Conservation (phyloP, 2,329 filamentous ascomycete genomes). For the Fonsecaea multimorphosa region DNA sequence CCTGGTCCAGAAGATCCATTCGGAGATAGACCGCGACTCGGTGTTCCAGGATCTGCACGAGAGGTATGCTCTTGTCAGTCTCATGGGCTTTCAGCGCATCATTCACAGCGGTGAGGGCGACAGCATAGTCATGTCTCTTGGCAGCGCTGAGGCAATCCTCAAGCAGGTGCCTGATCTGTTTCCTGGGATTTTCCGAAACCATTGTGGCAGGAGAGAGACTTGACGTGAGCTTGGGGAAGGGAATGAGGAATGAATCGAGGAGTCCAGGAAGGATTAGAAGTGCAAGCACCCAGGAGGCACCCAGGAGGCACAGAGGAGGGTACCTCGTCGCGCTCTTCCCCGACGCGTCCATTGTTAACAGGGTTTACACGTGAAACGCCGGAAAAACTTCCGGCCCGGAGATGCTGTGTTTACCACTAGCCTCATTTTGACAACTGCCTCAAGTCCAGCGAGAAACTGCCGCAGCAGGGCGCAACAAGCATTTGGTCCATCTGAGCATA, state of each 20-base stretch:
- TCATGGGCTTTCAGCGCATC: constrained; percentile 20
- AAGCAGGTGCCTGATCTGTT: constrained; percentile 8
- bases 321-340: no score
- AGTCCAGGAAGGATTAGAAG: not conserved
- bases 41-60: constrained; percentile 41
- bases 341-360: not conserved
- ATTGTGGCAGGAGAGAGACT: not conserved
- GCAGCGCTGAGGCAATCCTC: constrained; percentile 22
- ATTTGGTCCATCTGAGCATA: not conserved
- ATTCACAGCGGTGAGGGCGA: constrained; percentile 19
- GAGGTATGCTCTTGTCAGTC: constrained; percentile 9
- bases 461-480: not conserved
- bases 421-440: constrained; percentile 3
- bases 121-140: constrained; percentile 25
- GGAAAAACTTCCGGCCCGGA: not conserved
- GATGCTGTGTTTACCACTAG: constrained; percentile 25
- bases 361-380: not conserved
- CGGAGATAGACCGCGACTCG: constrained; percentile 50
- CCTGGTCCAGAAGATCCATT: constrained; percentile 56
- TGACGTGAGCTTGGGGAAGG: not conserved
- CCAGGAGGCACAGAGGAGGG: no score
- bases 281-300: no score
- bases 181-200: not conserved
- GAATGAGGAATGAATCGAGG: not conserved
- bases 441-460: not conserved